Evolutionary conservation across 2,329 filamentous ascomycete genomes (phyloP).

Genomic region (Fusarium kyushuense): DNA sequence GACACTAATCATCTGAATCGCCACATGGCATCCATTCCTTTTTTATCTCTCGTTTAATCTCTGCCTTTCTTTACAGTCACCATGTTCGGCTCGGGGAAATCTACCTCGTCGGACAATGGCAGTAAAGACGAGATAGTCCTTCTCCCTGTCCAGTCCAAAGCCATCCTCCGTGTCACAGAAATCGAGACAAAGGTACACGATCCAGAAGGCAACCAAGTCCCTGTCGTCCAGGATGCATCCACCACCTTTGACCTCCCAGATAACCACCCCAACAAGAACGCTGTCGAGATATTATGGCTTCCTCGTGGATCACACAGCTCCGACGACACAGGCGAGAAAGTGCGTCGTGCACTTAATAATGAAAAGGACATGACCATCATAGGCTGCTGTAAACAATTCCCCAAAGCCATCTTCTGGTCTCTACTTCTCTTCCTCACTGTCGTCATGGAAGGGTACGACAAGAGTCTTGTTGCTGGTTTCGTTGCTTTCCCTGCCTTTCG

Average conservation of each 20-base stretch:
- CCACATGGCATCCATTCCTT: constrained; percentile 42
- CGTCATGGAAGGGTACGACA: constrained; percentile 43
- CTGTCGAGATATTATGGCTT: constrained; percentile 37
- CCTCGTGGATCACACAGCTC: constrained; percentile 38
- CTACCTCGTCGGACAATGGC: constrained; percentile 34
- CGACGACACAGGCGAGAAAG: constrained; percentile 37
- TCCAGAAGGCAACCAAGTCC: constrained; percentile 15
- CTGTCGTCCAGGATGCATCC: constrained; percentile 11
- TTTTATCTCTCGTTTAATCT: neutral
- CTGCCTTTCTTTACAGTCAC: neutral
- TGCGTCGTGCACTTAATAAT: constrained; percentile 33
- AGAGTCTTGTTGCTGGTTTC: constrained; percentile 33
- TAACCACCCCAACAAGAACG: constrained; percentile 29
- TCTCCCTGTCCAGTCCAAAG: constrained; percentile 28
- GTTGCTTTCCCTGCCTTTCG: constrained; percentile 31
- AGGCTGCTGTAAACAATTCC: constrained; percentile 32
- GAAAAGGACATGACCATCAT: constrained; percentile 41
- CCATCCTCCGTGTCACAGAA: constrained; percentile 34
- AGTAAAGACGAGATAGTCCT: constrained; percentile 41
- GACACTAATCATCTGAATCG: constrained; percentile 32
- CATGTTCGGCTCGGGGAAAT: constrained; percentile 36
- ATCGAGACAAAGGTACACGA: constrained; percentile 37
- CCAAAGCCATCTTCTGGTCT: constrained; percentile 41
- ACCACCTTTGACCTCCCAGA: constrained; percentile 29
- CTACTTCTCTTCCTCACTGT: constrained; percentile 40